Percentiles rank a stretch among this genome's conserved stretches.
Evolutionary conservation across 129 eudicot genomes (phyloP).

Genomic region (Pseudognaphalium luteoalbum): DNA sequence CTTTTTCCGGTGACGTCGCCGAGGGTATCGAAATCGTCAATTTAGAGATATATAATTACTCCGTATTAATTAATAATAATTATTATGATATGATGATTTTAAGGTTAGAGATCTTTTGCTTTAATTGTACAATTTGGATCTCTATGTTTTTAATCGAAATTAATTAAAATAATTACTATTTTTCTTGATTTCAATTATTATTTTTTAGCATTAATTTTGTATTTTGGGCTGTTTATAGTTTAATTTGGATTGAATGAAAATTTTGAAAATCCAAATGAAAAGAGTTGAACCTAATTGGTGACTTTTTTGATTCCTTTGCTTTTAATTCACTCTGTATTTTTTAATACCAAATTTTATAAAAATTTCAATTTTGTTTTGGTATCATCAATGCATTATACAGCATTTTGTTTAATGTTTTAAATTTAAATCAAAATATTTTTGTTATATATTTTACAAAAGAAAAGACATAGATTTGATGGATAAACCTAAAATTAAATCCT

Average conservation of each 20-base stretch:
- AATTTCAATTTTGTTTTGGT: not conserved
- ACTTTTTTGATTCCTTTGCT: constrained; percentile 24
- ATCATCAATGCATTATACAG: not conserved
- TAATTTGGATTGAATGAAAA: not conserved
- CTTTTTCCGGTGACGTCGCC: constrained; percentile 91
- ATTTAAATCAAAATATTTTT: not conserved
- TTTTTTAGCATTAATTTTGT: not conserved
- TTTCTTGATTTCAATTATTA: not conserved
- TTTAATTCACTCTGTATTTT: constrained; percentile 8
- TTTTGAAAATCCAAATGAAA: not conserved
- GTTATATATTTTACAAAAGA: not conserved
- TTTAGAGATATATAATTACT: not conserved
- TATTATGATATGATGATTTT: not conserved
- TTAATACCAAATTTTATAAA: not conserved
- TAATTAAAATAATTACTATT: constrained; percentile 19
- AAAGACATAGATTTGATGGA: not conserved
- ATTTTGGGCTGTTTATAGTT: not conserved
- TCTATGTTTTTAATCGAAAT: constrained; percentile 25
- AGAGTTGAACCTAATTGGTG: constrained; percentile 18
- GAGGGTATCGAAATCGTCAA: constrained; percentile 31
- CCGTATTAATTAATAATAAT: not conserved
- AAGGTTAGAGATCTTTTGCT: constrained; percentile 47
- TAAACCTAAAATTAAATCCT: not conserved
- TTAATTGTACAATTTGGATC: constrained; percentile 64
- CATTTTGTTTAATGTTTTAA: not conserved